These are phyloP conservation scores for Glycine soja DNA, from an alignment of 306 rosid genomes.

Conservation along the genomic window DNA sequence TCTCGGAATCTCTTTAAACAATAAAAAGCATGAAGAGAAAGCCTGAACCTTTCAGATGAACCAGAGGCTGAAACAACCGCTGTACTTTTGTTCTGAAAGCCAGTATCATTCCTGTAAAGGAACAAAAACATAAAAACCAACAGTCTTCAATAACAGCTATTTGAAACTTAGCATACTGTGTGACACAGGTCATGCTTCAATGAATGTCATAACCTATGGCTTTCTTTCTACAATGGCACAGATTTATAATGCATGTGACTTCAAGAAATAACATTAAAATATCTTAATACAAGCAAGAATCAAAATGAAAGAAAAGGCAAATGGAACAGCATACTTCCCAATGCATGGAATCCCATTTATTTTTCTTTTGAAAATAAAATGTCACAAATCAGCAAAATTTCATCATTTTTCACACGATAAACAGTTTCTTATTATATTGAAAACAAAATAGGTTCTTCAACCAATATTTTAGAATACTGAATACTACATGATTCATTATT, in stretches of 20 bases:
- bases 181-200: constrained; percentile 1
- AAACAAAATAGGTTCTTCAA: constrained; percentile 34
- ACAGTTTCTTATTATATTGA: neutral
- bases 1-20: constrained; percentile 21
- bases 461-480: constrained; percentile 23
- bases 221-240: constrained; percentile 4
- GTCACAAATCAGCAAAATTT: constrained; percentile 2
- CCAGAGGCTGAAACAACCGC: constrained; percentile 65
- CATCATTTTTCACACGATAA: neutral
- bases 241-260: neutral
- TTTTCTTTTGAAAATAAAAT: constrained; percentile 30
- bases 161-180: neutral
- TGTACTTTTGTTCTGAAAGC: constrained; percentile 67
- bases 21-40: constrained; percentile 5
- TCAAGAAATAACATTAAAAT: constrained; percentile 1
- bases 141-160: constrained; percentile 35
- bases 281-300: neutral
- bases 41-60: constrained; percentile 81
- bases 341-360: constrained; percentile 25
- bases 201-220: neutral
- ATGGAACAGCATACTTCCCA: constrained; percentile 16
- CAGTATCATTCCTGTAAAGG: constrained; percentile 67
- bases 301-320: constrained; percentile 14
- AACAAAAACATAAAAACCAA: constrained; percentile 41
- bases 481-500: constrained; percentile 23